phyloP scores from a whole-genome alignment of 192 early-diverging fungal genomes.

The Thoreauomyces humboldtii region DNA sequence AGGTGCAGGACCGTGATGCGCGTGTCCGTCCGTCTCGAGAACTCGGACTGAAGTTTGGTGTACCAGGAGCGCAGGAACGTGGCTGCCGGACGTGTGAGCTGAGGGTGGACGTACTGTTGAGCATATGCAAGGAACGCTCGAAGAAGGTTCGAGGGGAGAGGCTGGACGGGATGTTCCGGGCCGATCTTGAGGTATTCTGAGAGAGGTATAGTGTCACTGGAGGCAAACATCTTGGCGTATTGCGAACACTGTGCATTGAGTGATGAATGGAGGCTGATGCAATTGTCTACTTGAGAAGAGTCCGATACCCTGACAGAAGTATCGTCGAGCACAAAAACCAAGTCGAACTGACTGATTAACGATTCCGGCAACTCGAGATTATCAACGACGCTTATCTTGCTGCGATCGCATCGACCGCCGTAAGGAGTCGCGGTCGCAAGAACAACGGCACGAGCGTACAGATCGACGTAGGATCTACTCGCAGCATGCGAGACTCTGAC shows the following conservation, averaged over 20 bases:
- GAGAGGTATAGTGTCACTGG: slow-evolving; percentile 18
- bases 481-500: slow-evolving; percentile 74
- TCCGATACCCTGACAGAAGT: slow-evolving; percentile 74
- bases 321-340: slow-evolving; percentile 81
- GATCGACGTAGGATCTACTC: slow-evolving; percentile 58
- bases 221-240: too few relatives aligned
- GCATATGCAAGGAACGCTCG: slow-evolving; percentile 86
- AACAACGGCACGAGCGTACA: slow-evolving; percentile 76
- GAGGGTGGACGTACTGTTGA: not conserved
- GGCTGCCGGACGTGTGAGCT: not conserved
- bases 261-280: too few relatives aligned
- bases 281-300: too few relatives aligned
- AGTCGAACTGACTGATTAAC: slow-evolving; percentile 76
- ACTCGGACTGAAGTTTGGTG: too few relatives aligned
- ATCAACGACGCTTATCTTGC: slow-evolving; percentile 75
- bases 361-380: slow-evolving; percentile 76
- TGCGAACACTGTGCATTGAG: too few relatives aligned
- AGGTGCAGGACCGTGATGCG: slow-evolving; percentile 81
- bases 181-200: slow-evolving; percentile 49
- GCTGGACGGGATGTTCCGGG: slow-evolving; percentile 52
- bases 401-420: not conserved
- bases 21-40: too few relatives aligned
- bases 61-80: too few relatives aligned
- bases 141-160: slow-evolving; percentile 62
- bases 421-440: slow-evolving; percentile 79